Conservation (phyloP, 2,329 filamentous ascomycete genomes). For the Colletotrichum aenigma region DNA sequence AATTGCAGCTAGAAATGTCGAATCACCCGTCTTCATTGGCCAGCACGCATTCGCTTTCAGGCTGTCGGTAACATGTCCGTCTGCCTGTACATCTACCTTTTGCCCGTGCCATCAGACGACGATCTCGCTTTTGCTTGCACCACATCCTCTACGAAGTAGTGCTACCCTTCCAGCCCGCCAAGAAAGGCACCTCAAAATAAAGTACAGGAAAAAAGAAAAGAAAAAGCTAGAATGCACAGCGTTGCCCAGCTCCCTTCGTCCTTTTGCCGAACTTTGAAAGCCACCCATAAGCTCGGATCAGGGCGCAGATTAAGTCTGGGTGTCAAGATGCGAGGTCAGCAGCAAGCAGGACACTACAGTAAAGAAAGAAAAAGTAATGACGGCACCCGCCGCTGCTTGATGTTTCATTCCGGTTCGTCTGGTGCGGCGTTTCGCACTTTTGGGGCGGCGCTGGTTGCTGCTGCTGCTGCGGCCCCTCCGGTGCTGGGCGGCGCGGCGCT, state of each 20-base stretch:
- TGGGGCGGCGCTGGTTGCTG: neutral
- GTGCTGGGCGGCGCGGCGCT: neutral
- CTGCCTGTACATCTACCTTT: neutral
- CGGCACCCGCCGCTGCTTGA: neutral
- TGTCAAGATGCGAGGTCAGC: neutral
- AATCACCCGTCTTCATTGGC: neutral
- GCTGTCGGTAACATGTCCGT: neutral
- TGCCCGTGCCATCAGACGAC: neutral
- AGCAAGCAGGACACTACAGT: neutral
- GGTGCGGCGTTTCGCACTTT: conserved; percentile 9
- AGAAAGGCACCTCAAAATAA: neutral
- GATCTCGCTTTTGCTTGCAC: neutral
- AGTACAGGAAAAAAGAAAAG: neutral
- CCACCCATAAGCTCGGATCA: neutral
- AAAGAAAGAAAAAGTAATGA: neutral
- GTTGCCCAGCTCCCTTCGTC: neutral
- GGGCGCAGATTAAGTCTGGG: neutral
- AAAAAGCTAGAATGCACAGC: neutral
- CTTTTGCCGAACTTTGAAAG: neutral
- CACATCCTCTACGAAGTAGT: neutral
- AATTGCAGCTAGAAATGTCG: neutral
- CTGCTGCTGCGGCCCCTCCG: neutral
- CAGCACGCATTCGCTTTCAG: neutral
- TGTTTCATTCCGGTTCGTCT: conserved; percentile 19
- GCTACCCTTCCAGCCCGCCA: neutral